Evolutionary conservation across 805 yeast genomes (phyloP).

Genomic region (Suhomyces sp.): DNA sequence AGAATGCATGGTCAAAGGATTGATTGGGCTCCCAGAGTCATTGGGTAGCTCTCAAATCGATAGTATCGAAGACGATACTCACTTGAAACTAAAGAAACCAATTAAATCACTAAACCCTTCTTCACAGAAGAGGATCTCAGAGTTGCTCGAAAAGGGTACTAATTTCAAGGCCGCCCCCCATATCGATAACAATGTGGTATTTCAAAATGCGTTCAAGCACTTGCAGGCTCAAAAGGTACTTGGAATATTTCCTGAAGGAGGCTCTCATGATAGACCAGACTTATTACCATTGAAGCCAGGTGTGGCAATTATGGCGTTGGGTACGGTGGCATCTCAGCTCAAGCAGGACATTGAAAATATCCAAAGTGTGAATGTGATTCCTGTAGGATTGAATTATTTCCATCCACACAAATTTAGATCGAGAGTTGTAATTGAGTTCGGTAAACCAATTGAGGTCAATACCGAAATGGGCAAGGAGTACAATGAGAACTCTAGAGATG

Average conservation of each 20-base stretch:
- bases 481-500: slow-evolving; percentile 21
- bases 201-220: slow-evolving; percentile 36
- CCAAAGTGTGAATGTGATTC: slow-evolving; percentile 29
- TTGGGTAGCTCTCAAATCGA: slow-evolving; percentile 34
- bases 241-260: slow-evolving; percentile 46
- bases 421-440: slow-evolving; percentile 42
- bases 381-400: slow-evolving; percentile 43
- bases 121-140: slow-evolving; percentile 13
- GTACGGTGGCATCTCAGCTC: slow-evolving; percentile 30
- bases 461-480: slow-evolving; percentile 26
- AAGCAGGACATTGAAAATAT: slow-evolving; percentile 16
- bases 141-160: slow-evolving; percentile 25
- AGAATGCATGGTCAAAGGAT: slow-evolving; percentile 34
- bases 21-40: slow-evolving; percentile 36
- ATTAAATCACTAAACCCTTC: slow-evolving; percentile 16
- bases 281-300: slow-evolving; percentile 44
- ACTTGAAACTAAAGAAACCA: slow-evolving; percentile 23
- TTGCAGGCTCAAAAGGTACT: slow-evolving; percentile 31
- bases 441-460: slow-evolving; percentile 37
- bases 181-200: slow-evolving; percentile 35
- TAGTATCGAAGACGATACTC: slow-evolving; percentile 29
- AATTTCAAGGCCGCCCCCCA: slow-evolving; percentile 36
- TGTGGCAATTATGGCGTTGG: slow-evolving; percentile 45
- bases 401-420: slow-evolving; percentile 41
- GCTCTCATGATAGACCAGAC: slow-evolving; percentile 42